Conservation (phyloP, 129 eudicot genomes). For the Dittrichia graveolens region DNA sequence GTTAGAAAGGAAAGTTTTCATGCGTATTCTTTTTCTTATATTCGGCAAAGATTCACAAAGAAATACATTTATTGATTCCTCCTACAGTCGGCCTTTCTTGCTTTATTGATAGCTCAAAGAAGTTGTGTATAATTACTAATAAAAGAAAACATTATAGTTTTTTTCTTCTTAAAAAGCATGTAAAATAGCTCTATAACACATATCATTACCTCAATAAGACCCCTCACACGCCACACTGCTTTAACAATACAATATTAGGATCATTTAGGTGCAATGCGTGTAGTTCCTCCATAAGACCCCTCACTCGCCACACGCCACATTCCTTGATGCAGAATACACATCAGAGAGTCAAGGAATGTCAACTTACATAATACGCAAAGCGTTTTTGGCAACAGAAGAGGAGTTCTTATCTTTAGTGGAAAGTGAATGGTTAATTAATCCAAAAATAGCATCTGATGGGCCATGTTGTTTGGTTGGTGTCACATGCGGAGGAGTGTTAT, state of each 20-base stretch:
- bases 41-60: no score
- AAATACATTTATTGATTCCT: no score
- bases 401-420: constrained; percentile 25
- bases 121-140: no score
- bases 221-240: constrained; percentile 88
- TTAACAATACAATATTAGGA: constrained; percentile 56
- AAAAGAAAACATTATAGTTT: no score
- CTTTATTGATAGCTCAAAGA: constrained; percentile 15
- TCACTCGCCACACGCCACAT: no score
- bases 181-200: not conserved
- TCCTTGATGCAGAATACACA: constrained; percentile 52
- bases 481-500: constrained; percentile 55
- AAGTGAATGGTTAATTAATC: constrained; percentile 24
- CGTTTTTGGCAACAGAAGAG: constrained; percentile 38
- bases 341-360: constrained; percentile 57
- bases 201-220: constrained; percentile 65
- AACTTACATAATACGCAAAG: constrained; percentile 51
- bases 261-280: constrained; percentile 59
- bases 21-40: no score
- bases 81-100: no score
- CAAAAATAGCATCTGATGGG: constrained; percentile 67
- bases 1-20: no score
- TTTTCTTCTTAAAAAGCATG: no score
- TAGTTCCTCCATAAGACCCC: no score
- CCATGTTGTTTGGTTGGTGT: constrained; percentile 71